Base-by-base conservation (phyloP, 768 basidiomycete species). In the Stropharia rugosoannulata region DNA sequence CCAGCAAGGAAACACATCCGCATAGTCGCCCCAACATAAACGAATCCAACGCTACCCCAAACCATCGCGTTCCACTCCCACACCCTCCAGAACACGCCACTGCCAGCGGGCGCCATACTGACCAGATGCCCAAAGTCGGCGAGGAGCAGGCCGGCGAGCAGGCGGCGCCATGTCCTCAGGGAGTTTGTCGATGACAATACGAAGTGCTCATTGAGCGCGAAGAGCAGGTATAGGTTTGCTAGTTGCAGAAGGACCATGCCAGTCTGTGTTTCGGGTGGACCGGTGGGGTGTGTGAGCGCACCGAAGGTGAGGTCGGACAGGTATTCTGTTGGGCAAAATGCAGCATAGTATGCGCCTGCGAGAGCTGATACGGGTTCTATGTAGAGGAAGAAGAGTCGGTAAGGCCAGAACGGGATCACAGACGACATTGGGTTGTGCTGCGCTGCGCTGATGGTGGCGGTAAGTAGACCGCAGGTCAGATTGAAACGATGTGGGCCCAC, bases 21-120 rank as follows among this genome's bases (percentile, higher is more conserved):
- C 73, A 76, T 72, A 3, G 65, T 65, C 37, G 79, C 80, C 1
- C 80, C 80, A 10, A 70, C 45, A 53, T 80, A 81, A 7, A 81
- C 80, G 44, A 81, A 80, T 11, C 78, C 80, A n/a, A 81, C 74
- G 44, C 79, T 80, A 0, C 81, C 79, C 78, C 77, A 81, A 19
- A 70, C 68, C 80, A 81, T 80, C 49, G 77, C 78, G 59, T 79
- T 80, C 80, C 79, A 81, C 38, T 69, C 70, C 73, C 70, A 70
- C n/a, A 77, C 66, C 16, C 67, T 65, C 73, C 76, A 74, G 58
- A 74, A 81, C 18, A 78, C 73, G 10, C 70, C 72, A 5, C 48
- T 44, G 16, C 77, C 80, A 8, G 76, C 66, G 11, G 79, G 76
- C 8, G 69, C 66, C 75, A 80, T 78, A 37, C 73, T 76, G 32